Evolutionary conservation across 73 alveolate genomes (phyloP), one percentile per base, ranked within the genome.

Genomic region (Paramecium sonneborni): DNA sequence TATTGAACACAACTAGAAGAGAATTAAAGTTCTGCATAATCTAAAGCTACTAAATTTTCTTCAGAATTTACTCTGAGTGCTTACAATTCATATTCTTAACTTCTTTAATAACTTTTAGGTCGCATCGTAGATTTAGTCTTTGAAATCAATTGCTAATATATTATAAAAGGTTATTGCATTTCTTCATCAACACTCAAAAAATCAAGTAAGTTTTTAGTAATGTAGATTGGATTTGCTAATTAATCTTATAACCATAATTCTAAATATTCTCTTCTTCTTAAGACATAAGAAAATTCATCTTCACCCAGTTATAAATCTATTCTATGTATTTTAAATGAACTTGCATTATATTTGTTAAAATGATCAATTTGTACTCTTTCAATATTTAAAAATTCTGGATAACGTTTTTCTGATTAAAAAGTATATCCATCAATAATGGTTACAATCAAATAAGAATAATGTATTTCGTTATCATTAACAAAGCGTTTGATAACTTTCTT

Each of bases 231-330:
- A 24, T 43, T 46, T 9, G 30, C 28, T 11, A 79, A 44, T 79
- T 79, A 34, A 0, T 79, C 74, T 44, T 39, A 23, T 23, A 79
- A 20, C 90, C 90, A 79, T 21, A 18, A 0, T 79, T 79, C 69
- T 79, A 79, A 24, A 24, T 30, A 30, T 39, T 43, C 90, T 79
- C 90, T 46, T 23, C 90, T 79, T 43, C 90, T 39, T 23, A 41
- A 14, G 14, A 79, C 90, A 79, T 43, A 79, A n/a, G 90, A 79
- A 46, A 18, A 43, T 39, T 79, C 90, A 43, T 79, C 90, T 79
- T 79, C 90, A 3, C 90, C 90, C 2, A 46, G 12, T 39, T 39
- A 30, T 24, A 79, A 14, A 20, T 79, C 90, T 1, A 79, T 79
- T 79, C 74, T 79, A 3, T 39, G 28, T 24, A 79, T 39, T 79